Base-by-base conservation (phyloP, 148 eudicot genomes). In the Cornus suecica region DNA sequence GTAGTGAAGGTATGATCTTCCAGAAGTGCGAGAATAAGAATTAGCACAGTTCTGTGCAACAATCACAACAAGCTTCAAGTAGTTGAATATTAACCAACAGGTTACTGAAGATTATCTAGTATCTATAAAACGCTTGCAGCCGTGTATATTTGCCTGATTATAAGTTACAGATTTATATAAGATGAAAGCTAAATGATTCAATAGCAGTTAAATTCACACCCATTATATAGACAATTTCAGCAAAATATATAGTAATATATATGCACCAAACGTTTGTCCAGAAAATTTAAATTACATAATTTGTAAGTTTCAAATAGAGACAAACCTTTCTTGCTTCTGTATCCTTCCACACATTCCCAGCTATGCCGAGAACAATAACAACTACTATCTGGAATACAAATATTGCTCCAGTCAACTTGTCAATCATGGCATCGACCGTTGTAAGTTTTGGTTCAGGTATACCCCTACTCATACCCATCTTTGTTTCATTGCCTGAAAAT, bases 291-390 rank as follows among this genome's bases (percentile, higher is more conserved):
- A 63, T 28, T n/a, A 48, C 75, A 78, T 5, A 65, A 66, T 51
- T 22, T 15, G 71, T 22, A 68, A 31, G 42, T 66, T 63, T 66
- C 29, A 71, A 75, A 83, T 75, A 61, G 63, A 68, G 72, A 78
- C 81, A 78, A 79, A 92, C 99, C 99, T 95, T 92, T 83, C 91
- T 90, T 66, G 97, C 99, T 89, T 95, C 97, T 56, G 90, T 87
- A 71, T 95, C 97, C 87, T 87, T 95, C 99, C 99, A 95, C 51
- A 95, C 88, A 84, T 95, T 95, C 52, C 99, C 99, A 79, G 99
- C 94, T 73, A 91, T 83, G 24, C 97, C 99, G 37, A 95, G 86
- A 84, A 95, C 99, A 82, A 89, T 87, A 34, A 95, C 99, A 23
- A 92, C 97, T 24, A 92, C 97, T 73, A 92, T 89, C 88, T 95